These are phyloP conservation scores for Boechera retrofracta DNA, from an alignment of 345 rosid species.

Conservation along the genomic window DNA sequence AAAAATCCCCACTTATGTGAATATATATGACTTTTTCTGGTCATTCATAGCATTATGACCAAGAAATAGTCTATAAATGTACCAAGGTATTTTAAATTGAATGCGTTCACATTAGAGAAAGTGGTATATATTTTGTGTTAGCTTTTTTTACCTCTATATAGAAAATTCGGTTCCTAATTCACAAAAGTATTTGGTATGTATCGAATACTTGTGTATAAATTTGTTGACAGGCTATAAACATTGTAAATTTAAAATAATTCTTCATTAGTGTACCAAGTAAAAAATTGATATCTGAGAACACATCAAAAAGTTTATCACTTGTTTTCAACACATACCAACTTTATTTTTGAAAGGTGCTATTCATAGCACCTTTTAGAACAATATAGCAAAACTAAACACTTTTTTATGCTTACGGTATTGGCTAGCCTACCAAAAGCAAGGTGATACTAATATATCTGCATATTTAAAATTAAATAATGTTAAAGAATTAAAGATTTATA, in stretches of 20 bases:
- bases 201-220: background rate
- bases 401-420: background rate
- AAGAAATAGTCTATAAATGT: slow-evolving; percentile 1
- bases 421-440: background rate
- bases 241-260: background rate
- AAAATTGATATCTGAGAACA: background rate
- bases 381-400: background rate
- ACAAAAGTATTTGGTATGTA: slow-evolving; percentile 6
- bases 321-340: background rate
- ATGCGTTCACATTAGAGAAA: slow-evolving; percentile 19
- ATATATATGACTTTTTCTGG: background rate
- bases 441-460: background rate
- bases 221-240: background rate
- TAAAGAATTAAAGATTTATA: background rate
- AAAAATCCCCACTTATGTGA: background rate
- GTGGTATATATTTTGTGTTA: slow-evolving; percentile 1
- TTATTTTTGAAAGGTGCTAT: background rate
- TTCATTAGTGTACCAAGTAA: background rate
- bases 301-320: background rate
- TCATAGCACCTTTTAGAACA: background rate
- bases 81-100: background rate
- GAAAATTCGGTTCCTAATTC: background rate
- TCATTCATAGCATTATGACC: slow-evolving; percentile 2
- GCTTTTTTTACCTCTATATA: background rate
- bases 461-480: background rate